Evolutionary conservation across 768 basidiomycete species (phyloP), one percentile per base, ranked within the genome.

Genomic region (Pisolithus tinctorius): DNA sequence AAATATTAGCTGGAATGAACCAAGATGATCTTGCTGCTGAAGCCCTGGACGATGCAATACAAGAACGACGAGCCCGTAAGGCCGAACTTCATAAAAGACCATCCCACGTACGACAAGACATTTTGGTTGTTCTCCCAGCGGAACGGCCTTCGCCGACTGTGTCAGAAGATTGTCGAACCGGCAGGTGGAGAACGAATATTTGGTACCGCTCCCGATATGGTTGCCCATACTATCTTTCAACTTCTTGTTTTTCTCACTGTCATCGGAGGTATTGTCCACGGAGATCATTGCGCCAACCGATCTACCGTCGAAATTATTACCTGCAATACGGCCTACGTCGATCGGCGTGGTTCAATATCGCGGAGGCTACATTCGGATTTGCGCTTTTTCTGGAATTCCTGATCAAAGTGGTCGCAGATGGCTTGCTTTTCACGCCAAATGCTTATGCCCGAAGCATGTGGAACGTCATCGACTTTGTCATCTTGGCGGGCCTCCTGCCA

Each of bases 381-480:
- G 69, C 76, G 4, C 81, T 95, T 20, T 69, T 94, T 41, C 56
- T 83, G 50, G 95, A 98, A 62, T 93, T 93, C 59, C 48, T 86
- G 55, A 82, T 96, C 81, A 97, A 97, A 69, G 69, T 93, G 63
- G 71, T 92, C 44, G 95, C 95, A 1, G 95, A 98, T 61, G 95
- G 95, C 0, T 87, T 95, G 66, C 62, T 87, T 13, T 93, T 93
- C 69, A 84, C 88, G 0, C 93, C 93, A 0, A 93, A 93, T 59
- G 92, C 93, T 0, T 97, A 98, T 63, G 66, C 96, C 27, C 84
- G 84, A 26, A 89, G 88, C 55, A 84, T 93, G 7, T 97, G 93
- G 93, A 97, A 97, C 65, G 67, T 86, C 59, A 71, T 97, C 51
- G 95, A 97, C 69, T 84, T 94, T 58, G 64, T 90, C 62, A 86